Evolutionary conservation across 2,329 filamentous ascomycete species (phyloP), one percentile per base, ranked within the genome.

Genomic region (Fusarium sp.): DNA sequence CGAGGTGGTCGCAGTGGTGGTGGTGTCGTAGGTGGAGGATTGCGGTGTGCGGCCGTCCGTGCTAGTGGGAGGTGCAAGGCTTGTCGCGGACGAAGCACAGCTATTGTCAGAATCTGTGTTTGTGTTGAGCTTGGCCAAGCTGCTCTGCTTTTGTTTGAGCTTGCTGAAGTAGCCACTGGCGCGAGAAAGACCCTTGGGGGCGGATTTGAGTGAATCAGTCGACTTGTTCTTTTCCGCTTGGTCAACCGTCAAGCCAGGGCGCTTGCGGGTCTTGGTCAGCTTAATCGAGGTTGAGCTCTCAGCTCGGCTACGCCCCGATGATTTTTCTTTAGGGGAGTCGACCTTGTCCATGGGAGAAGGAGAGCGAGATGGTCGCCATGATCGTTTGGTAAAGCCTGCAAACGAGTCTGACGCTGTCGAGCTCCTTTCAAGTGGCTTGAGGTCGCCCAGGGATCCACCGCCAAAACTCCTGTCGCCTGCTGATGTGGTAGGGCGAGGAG

Each of bases 311-410:
- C 77, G 74, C 72, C 70, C 76, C 52, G 66, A 66, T 38, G 62
- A 64, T 66, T 75, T 76, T 70, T 74, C 77, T 35, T 78, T 70
- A 34, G 76, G 60, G 56, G 72, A 64, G 16, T 74, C 69, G 40
- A 76, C 75, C 78, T 82, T 68, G 71, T 73, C 75, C 71, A 83
- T 76, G 47, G 88, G 86, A 4, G 87, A 87, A 0, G 87, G 84
- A 2, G 87, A 87, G 18, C 85, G 83, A 37, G 88, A 88, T 40
- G 83, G 79, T 22, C 86, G 86, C 88, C 88, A 90, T 45, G 87
- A 86, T 62, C 86, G 84, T 71, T 84, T 86, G 10, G 88, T 84
- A 76, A 89, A 86, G 70, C 83, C 86, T 58, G 85, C 84, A 73
- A 90, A 85, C 45, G 86, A 87, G 62, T 85, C 84, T 7, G 86